Conservation (phyloP, 2,329 filamentous ascomycete genomes). For the Phaeosphaeria sp. region DNA sequence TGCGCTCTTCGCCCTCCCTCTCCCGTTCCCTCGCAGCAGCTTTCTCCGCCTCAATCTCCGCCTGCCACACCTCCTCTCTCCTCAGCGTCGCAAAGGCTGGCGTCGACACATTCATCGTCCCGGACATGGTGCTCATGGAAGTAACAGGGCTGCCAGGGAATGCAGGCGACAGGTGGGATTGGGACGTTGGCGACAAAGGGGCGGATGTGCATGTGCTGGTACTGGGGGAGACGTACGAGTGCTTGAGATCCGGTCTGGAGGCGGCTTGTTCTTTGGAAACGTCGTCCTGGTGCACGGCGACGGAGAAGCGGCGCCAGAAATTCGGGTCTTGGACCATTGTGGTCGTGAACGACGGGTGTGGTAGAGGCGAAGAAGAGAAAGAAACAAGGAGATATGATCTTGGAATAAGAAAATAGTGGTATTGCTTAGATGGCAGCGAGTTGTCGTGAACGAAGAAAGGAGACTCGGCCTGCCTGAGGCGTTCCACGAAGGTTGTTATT, state of each 20-base stretch:
- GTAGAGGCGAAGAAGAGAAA: conserved; percentile 1
- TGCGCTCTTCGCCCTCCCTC: neutral
- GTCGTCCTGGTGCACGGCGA: conserved; percentile 64
- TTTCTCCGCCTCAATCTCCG: neutral
- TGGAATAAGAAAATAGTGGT: neutral
- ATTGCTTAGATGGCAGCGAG: neutral
- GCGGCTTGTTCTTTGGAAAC: conserved; percentile 40
- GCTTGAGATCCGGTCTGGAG: conserved; percentile 36
- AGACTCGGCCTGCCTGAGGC: conserved; percentile 1
- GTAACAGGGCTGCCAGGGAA: neutral
- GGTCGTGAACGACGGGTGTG: neutral
- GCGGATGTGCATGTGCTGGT: conserved; percentile 4
- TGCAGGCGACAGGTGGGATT: conserved; percentile 6
- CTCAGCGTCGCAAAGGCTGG: neutral
- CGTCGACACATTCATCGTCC: neutral
- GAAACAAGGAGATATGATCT: neutral
- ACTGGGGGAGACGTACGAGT: conserved; percentile 46
- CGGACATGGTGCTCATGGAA: neutral
- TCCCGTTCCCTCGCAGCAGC: neutral
- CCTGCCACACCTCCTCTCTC: neutral
- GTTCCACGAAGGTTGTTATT: neutral
- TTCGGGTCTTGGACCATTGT: conserved; percentile 59
- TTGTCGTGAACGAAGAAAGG: neutral
- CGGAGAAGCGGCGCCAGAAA: conserved; percentile 68
- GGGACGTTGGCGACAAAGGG: conserved; percentile 27